Conservation (phyloP, 2,329 filamentous ascomycete species). For the Lachnellula suecica region DNA sequence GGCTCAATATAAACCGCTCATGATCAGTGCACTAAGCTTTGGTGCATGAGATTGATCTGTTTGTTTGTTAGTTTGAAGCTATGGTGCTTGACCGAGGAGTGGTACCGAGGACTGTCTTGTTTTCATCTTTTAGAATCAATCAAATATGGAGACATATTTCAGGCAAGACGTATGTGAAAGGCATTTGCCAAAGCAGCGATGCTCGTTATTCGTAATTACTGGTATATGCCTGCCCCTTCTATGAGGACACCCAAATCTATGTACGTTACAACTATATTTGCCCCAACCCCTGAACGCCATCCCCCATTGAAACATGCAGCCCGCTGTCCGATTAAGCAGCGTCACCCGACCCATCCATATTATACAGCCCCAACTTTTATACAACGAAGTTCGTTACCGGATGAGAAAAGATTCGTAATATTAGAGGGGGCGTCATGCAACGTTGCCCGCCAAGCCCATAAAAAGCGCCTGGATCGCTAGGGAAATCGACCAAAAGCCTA, state of each 20-base stretch:
- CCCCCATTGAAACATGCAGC: neutral
- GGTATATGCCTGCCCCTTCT: neutral
- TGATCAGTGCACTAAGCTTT: no score
- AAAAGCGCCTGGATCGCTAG: slow-evolving; percentile 91
- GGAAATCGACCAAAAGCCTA: slow-evolving; percentile 93
- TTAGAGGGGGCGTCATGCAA: slow-evolving; percentile 44
- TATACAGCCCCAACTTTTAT: slow-evolving; percentile 21
- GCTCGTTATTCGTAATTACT: neutral
- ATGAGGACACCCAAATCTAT: neutral
- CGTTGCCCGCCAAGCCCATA: slow-evolving; percentile 88
- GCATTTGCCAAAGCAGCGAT: neutral
- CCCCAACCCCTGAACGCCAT: neutral
- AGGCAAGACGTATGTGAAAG: no score
- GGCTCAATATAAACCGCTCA: no score
- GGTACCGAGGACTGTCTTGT: no score
- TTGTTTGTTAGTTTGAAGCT: no score
- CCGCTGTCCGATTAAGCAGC: no score
- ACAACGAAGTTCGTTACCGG: slow-evolving; percentile 16
- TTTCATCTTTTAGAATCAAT: no score
- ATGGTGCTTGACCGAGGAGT: no score
- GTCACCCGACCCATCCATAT: neutral
- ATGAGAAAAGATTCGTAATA: slow-evolving; percentile 17
- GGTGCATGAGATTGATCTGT: no score
- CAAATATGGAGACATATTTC: no score
- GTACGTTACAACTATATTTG: neutral